Conservation (phyloP, 164 flowering plant genomes). For the Akebia trifoliata region DNA sequence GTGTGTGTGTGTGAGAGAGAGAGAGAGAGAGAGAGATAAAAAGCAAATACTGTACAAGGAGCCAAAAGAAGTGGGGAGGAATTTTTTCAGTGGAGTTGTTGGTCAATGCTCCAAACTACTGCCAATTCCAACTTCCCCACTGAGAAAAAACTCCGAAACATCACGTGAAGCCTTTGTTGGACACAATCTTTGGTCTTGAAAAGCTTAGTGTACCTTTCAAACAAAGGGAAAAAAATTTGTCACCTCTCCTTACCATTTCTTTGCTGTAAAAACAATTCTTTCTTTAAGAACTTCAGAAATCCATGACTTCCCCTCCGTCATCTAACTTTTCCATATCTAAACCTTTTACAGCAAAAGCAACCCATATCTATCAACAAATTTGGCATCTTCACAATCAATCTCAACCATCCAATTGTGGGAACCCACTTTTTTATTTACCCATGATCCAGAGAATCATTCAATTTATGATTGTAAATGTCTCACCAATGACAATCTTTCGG, state of each 20-base stretch:
- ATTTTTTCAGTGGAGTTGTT: not conserved
- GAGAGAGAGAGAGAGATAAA: constrained; percentile 4
- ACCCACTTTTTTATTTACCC: too few species aligned
- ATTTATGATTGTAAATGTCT: too few species aligned
- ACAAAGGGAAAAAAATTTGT: constrained; percentile 14
- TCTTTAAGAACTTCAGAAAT: constrained; percentile 15
- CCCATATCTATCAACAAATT: not conserved
- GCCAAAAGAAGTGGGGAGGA: not conserved
- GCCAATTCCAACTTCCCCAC: constrained; percentile 20
- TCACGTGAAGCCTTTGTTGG: constrained; percentile 44
- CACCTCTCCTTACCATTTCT: constrained; percentile 16
- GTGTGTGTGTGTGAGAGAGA: too few species aligned
- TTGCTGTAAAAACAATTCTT: constrained; percentile 27
- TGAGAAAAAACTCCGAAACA: constrained; percentile 29
- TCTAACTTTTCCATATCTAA: constrained; percentile 1
- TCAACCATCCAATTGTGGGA: not conserved
- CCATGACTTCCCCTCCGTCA: constrained; percentile 5
- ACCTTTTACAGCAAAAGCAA: not conserved
- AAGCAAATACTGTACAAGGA: too few species aligned
- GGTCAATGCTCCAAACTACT: constrained; percentile 22
- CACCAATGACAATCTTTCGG: not conserved
- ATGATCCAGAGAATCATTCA: too few species aligned
- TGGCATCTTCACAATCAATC: not conserved
- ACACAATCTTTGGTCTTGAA: constrained; percentile 31
- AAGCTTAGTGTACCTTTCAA: constrained; percentile 23